Base-by-base conservation (phyloP, 129 eudicot species). In the Mikania micrantha region DNA sequence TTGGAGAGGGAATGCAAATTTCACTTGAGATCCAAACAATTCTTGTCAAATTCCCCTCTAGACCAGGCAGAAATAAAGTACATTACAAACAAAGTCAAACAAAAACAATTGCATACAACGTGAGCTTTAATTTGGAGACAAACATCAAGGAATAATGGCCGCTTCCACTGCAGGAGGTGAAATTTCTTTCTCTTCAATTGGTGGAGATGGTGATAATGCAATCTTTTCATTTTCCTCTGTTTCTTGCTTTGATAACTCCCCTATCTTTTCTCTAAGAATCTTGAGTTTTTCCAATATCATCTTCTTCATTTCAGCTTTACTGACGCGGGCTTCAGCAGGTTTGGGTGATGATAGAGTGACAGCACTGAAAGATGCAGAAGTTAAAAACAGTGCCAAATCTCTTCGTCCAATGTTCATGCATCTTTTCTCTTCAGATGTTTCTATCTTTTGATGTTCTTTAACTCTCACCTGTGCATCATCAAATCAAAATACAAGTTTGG, bases 201-300 rank as follows among this genome's bases (percentile, higher is more conserved):
- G 59, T 6, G 39, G 50, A 48, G 75, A 47, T 29, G 19, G 15
- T 32, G 74, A 67, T 36, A 75, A 21, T 35, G 75, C 15, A 17
- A 38, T 29, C 36, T 82, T 74, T 50, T 66, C 74, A 9, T 19
- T 77, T 49, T 75, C 63, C 27, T 75, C 78, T 3, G 69, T 27
- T 39, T 81, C 80, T 67, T 60, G 83, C 78, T 78, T 74, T 16
- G 83, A 73, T 54, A 85, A 62, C 28, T n/a, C n/a, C n/a, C 96
- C 85, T 4, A 79, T 53, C 58, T 88, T 85, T 52, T 76, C 87
- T 73, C 90, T 80, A 1, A 88, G 74, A 75, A 35, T 52, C 74
- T 76, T 69, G 53, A 88, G 66, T 67, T 83, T 85, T 62, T 85
- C 96, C 53, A 79, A 60, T 35, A 88, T 78, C 64, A 80, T 83